Base-by-base conservation (phyloP, 306 rosid species). In the Castanea sativa region DNA sequence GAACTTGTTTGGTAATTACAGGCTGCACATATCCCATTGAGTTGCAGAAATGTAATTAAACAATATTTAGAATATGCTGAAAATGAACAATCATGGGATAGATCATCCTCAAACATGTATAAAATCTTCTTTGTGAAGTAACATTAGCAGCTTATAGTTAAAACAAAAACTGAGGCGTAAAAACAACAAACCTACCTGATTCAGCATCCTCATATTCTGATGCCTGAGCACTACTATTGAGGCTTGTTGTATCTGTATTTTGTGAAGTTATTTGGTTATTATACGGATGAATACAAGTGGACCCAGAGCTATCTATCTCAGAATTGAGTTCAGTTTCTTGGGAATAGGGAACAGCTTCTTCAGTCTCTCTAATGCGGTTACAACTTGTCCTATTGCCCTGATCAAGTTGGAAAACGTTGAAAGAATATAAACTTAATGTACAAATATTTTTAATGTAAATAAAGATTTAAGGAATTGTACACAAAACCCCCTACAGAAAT, bases 181-280 rank as follows among this genome's bases (percentile, higher is more conserved):
- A 52, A 2, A 8, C 74, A 76, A 43, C 16, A 81, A 23, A 67
- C 65, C 55, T 69, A 90, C 97, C 98, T 64, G 98, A 92, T 85
- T 92, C 96, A 53, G 89, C 88, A 78, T 92, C 97, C 87, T 90
- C 98, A 23, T 74, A 89, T 70, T 90, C 95, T 71, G 98, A 85
- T 74, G 89, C 83, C 77, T 86, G 92, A 69, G 85, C 80, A 83
- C 88, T 90, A 83, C 88, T 90, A 71, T 77, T 90, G 59, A 88
- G 85, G 89, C 94, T 88, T 76, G 87, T 80, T 43, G 89, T 82
- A 25, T 91, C 97, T 13, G 78, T 85, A 71, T 82, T 84, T 83
- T 84, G 90, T 71, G 96, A 81, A 80, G 57, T 87, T 84, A 87
- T 81, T 77, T 80, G 89, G 78, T 79, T 82, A 78, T 73, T 60